Evolutionary conservation across 2,329 filamentous ascomycete genomes (phyloP).

Genomic region (Trichoderma sp.): DNA sequence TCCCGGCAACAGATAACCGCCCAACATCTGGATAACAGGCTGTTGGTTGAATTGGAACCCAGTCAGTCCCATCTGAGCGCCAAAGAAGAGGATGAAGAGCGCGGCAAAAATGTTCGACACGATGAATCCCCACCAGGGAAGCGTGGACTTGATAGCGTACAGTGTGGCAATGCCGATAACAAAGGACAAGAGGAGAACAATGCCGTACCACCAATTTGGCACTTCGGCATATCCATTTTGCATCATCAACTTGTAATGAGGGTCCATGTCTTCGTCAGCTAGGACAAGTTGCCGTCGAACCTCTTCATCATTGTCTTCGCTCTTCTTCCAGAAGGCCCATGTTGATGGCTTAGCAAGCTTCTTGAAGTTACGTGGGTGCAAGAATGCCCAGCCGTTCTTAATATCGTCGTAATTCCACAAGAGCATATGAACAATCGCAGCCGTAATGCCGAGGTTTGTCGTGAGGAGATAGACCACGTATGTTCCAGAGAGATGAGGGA

Average conservation of each 20-base stretch:
- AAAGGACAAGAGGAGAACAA: neutral
- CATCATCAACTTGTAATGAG: neutral
- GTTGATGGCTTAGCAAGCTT: neutral
- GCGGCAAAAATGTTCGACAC: neutral
- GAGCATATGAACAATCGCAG: neutral
- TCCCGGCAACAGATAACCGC: neutral
- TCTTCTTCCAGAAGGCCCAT: neutral
- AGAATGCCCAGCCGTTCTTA: neutral
- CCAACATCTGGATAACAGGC: neutral
- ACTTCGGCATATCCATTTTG: neutral
- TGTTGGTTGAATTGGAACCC: neutral
- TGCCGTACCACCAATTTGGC: neutral
- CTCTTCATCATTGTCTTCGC: neutral
- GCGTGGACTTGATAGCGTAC: neutral
- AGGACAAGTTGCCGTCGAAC: neutral
- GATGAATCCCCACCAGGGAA: neutral
- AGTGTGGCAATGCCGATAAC: neutral
- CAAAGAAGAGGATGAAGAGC: neutral
- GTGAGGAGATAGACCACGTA: neutral
- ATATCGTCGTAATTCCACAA: neutral
- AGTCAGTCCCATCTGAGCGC: neutral
- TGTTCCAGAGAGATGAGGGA: neutral
- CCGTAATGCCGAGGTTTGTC: neutral
- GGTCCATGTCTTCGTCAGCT: neutral
- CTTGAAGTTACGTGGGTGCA: neutral